phyloP scores from a whole-genome alignment of 2,329 filamentous ascomycete genomes.

The Ceratocystis colombiana region DNA sequence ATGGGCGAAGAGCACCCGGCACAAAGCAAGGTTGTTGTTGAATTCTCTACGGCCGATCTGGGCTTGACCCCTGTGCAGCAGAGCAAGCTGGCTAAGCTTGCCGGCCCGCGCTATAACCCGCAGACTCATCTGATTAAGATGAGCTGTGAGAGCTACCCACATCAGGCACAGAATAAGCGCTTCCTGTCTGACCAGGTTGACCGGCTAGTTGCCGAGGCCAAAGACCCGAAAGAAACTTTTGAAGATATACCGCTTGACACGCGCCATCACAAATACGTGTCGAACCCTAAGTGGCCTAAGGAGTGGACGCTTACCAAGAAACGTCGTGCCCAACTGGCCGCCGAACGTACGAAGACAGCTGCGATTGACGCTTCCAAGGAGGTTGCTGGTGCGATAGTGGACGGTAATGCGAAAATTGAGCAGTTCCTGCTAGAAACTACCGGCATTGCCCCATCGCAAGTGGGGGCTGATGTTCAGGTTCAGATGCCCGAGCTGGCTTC shows the following conservation, averaged over 20 bases:
- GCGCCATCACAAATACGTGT: constrained; percentile 62
- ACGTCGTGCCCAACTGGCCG: constrained; percentile 55
- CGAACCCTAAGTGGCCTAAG: constrained; percentile 61
- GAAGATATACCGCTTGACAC: constrained; percentile 83
- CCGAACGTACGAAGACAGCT: constrained; percentile 43
- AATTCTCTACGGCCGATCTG: constrained; percentile 70
- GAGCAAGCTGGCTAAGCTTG: constrained; percentile 77
- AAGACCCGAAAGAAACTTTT: constrained; percentile 69
- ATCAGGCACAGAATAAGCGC: constrained; percentile 93
- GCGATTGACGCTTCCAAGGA: constrained; percentile 46
- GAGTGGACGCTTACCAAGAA: constrained; percentile 71
- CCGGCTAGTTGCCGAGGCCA: constrained; percentile 62
- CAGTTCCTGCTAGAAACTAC: constrained; percentile 20
- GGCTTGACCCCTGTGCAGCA: constrained; percentile 57
- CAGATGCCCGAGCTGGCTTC: constrained; percentile 21
- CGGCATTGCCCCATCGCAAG: constrained; percentile 23
- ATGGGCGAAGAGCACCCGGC: constrained; percentile 90
- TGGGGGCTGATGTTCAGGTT: constrained; percentile 10
- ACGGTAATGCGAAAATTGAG: constrained; percentile 45
- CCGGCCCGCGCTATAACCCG: constrained; percentile 79
- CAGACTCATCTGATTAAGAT: constrained; percentile 73
- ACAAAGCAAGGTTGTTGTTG: constrained; percentile 84
- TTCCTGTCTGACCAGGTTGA: constrained; percentile 73
- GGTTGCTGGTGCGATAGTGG: constrained; percentile 47
- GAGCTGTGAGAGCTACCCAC: constrained; percentile 78